A percentile compares a stretch with the other conserved stretches of the same genome.
phyloP scores from a whole-genome alignment of 139 green algal species.

The Marvania coccoides region DNA sequence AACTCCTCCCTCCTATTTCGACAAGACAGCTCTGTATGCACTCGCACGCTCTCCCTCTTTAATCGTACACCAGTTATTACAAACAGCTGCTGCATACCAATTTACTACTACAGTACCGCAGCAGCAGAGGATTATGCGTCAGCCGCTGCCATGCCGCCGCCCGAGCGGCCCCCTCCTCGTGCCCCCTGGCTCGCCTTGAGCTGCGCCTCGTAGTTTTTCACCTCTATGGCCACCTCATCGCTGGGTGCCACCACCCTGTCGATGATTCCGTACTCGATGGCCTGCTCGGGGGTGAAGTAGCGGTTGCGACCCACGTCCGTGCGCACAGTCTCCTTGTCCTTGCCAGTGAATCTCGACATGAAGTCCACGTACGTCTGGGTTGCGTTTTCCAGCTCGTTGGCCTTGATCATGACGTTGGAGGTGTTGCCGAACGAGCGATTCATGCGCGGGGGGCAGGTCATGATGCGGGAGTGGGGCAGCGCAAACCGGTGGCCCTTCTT shows the following conservation, averaged over 20 bases:
- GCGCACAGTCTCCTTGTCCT: conserved; percentile 41
- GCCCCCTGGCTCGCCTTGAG: conserved; percentile 9
- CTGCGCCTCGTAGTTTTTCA: conserved; percentile 55
- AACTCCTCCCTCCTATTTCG: no score
- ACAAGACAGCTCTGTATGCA: no score
- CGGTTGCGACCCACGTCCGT: conserved; percentile 43
- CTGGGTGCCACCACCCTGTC: conserved; percentile 72
- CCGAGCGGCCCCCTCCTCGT: background rate
- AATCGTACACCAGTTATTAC: no score
- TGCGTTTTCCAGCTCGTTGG: conserved; percentile 73
- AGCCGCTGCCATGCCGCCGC: background rate
- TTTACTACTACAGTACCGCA: no score
- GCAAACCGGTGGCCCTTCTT: conserved; percentile 84
- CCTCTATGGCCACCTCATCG: conserved; percentile 37
- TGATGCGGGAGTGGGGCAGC: conserved; percentile 76
- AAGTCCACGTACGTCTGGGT: conserved; percentile 62
- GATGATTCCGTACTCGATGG: conserved; percentile 86
- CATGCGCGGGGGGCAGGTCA: conserved; percentile 39
- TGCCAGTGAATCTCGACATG: conserved; percentile 57
- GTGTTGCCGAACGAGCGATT: conserved; percentile 49
- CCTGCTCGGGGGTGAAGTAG: conserved; percentile 72
- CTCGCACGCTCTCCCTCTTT: no score
- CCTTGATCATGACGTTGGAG: conserved; percentile 77
- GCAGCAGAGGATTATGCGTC: background rate
- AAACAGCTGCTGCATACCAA: no score